Evolutionary conservation across 495 filamentous ascomycete genomes (phyloP), one percentile per base, ranked within the genome.

Genomic region (Parachaetomium inaequale): DNA sequence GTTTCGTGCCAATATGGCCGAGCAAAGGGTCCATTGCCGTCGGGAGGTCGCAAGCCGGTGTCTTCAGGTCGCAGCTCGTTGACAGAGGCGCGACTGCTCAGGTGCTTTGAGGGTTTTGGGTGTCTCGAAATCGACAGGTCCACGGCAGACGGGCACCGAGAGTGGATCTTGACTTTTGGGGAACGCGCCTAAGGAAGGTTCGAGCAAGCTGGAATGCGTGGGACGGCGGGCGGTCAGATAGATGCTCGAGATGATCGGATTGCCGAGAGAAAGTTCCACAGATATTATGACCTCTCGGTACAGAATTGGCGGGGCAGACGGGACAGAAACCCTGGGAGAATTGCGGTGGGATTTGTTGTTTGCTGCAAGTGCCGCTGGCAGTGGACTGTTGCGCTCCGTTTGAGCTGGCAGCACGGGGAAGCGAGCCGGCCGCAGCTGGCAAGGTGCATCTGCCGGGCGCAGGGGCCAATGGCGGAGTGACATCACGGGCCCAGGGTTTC

Each of bases 401-500:
- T 42, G 34, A 29, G 53, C 60, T 56, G 59, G 15, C 51, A 62
- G 12, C n/a, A 34, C 14, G 14, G 45, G 45, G 23, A 32, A 15
- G 3, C 5, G 36, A 28, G 23, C 36, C 21, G 59, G 11, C 12
- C 7, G 4, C 54, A 53, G 49, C 50, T 60, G 62, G 7, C 62
- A 55, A 38, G 5, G 7, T n/a, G 3, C 31, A 14, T 29, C 28
- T 59, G 56, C 45, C 55, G 32, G 45, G 23, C 25, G 8, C 34
- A 40, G 10, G 43, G 26, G 25, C 58, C 58, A 57, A 25, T 59
- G 45, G 6, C 15, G 1, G n/a, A 60, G 58, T 61, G 58, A 61
- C 63, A 65, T 64, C 56, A 64, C 56, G 12, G 17, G 7, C 19
- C 50, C n/a, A 7, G 26, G 54, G 63, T 65, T 65, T 61, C 63